Conservation (phyloP, 441 rosid species). For the Bocquillonia castaneifolia region DNA sequence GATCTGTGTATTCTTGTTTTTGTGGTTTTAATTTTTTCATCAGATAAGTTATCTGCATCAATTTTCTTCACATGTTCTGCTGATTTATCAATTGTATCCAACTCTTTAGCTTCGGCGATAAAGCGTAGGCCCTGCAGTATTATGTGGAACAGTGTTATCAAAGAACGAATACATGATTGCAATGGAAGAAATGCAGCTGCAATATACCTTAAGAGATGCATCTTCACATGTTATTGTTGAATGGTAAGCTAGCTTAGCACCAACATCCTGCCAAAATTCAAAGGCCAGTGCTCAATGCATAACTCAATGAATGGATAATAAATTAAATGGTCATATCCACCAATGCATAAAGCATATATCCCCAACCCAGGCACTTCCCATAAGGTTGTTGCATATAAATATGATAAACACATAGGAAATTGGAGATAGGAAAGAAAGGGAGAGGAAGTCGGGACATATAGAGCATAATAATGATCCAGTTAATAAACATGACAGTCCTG, state of each 20-base stretch:
- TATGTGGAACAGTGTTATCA: conserved; percentile 10
- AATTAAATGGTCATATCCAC: not conserved
- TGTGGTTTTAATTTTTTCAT: conserved; percentile 22
- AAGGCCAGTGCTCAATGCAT: conserved; percentile 3
- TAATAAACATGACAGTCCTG: not conserved
- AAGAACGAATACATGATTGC: conserved; percentile 1
- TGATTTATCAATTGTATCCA: conserved; percentile 22
- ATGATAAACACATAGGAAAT: no score
- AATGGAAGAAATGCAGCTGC: not conserved
- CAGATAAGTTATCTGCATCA: conserved; percentile 20
- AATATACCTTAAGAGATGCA: conserved; percentile 46
- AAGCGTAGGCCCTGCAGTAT: conserved; percentile 69
- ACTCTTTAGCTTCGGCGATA: conserved; percentile 45
- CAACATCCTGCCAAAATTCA: conserved; percentile 39
- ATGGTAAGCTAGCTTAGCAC: conserved; percentile 41
- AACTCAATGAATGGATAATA: not conserved
- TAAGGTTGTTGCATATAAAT: no score
- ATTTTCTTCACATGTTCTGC: conserved; percentile 18
- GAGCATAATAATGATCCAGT: not conserved
- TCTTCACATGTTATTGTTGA: conserved; percentile 43
- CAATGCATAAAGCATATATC: no score
- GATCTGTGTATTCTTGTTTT: conserved; percentile 63
- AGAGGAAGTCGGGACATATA: no score
- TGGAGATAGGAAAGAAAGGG: not conserved
- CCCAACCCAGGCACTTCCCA: no score